Evolutionary conservation across 129 eudicot species (phyloP).

Genomic region (Smallanthus sonchifolius): DNA sequence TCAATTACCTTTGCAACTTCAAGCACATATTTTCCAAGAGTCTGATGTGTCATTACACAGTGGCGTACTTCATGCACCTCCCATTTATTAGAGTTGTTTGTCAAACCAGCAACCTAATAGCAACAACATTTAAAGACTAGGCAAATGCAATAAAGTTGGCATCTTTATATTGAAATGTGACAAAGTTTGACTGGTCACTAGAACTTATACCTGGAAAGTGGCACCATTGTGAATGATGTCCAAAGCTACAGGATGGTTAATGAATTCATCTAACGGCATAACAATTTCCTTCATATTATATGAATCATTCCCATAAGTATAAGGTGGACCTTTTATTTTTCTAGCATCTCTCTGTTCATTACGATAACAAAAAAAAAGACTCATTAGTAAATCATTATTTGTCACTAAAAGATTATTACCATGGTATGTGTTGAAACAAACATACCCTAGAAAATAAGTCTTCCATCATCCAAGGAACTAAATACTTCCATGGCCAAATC

Average conservation of each 20-base stretch:
- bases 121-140: neutral
- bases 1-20: constrained; percentile 85
- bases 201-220: constrained; percentile 79
- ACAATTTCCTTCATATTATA: constrained; percentile 74
- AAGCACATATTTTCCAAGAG: constrained; percentile 79
- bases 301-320: constrained; percentile 44
- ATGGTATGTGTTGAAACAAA: constrained; percentile 13
- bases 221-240: constrained; percentile 97
- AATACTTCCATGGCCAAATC: constrained; percentile 98
- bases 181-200: constrained; percentile 6
- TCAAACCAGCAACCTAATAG: constrained; percentile 74
- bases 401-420: neutral
- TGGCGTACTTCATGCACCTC: constrained; percentile 81
- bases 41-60: constrained; percentile 67
- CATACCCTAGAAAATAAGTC: constrained; percentile 90
- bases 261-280: constrained; percentile 78
- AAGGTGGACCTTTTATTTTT: constrained; percentile 33
- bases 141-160: constrained; percentile 1
- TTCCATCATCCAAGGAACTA: constrained; percentile 98
- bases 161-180: neutral
- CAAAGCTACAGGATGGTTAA: constrained; percentile 63
- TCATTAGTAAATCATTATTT: neutral
- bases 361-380: constrained; percentile 5
- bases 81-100: constrained; percentile 68
- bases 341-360: constrained; percentile 69